Percentiles rank a stretch among this genome's conserved stretches.
phyloP scores from a whole-genome alignment of 257 asterid species.

The Ophiorrhiza pumila region DNA sequence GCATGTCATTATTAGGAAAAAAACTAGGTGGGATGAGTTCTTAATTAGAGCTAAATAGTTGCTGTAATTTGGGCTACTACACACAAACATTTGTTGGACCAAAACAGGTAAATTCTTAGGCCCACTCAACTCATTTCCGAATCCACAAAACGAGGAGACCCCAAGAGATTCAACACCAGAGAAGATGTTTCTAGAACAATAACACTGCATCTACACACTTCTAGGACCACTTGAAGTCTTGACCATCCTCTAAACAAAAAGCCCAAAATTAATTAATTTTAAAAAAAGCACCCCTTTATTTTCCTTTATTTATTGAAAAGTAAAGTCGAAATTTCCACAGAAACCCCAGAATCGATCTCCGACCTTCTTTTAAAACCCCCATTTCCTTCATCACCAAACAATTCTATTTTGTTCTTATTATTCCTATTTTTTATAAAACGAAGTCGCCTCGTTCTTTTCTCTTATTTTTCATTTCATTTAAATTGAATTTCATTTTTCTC shows the following conservation, averaged over 20 bases:
- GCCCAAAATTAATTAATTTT: not conserved
- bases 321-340: slow-evolving; percentile 14
- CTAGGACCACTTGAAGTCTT: slow-evolving; percentile 6
- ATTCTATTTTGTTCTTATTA: not conserved
- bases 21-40: no score
- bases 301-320: not conserved
- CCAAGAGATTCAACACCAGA: not conserved
- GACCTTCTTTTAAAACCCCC: slow-evolving; percentile 8
- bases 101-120: not conserved
- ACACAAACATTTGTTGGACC: not conserved
- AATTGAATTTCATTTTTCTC: not conserved
- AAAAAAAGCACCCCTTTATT: not conserved
- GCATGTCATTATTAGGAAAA: no score
- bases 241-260: not conserved
- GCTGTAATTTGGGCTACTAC: not conserved
- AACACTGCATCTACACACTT: slow-evolving; percentile 2
- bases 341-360: slow-evolving; percentile 2
- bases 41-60: no score
- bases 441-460: not conserved
- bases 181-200: slow-evolving; percentile 24
- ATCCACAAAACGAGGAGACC: not conserved
- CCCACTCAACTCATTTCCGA: not conserved
- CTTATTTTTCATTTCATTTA: not conserved
- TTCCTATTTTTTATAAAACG: no score
- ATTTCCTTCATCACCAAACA: not conserved